These are phyloP conservation scores for Sphagnum tenellum DNA, from an alignment of 225 moss, liverwort and hornwort species.

Conservation along the genomic window DNA sequence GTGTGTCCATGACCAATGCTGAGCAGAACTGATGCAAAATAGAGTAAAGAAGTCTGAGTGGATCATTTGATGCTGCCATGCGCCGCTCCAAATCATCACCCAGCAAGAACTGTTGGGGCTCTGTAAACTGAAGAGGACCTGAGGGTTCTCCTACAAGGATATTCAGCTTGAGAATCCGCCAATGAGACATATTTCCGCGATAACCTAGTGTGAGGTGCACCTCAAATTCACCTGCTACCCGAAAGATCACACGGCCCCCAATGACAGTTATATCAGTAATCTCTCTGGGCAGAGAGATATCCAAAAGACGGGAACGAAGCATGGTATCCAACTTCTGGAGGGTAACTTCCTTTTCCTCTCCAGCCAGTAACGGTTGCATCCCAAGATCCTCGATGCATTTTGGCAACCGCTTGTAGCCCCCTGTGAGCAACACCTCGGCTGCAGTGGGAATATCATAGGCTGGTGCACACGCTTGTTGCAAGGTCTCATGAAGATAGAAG, in stretches of 20 bases:
- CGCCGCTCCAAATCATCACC: slow-evolving; percentile 95
- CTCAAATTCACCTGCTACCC: slow-evolving; percentile 85
- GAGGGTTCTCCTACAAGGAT: slow-evolving; percentile 80
- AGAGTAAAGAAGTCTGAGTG: slow-evolving; percentile 77
- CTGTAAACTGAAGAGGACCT: slow-evolving; percentile 59
- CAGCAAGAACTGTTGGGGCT: slow-evolving; percentile 71
- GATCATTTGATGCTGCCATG: slow-evolving; percentile 95
- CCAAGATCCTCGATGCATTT: slow-evolving; percentile 95
- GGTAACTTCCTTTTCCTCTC: slow-evolving; percentile 76
- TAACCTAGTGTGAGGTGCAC: slow-evolving; percentile 91
- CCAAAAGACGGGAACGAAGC: slow-evolving; percentile 82
- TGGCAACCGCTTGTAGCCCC: slow-evolving; percentile 73
- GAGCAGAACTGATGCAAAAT: slow-evolving; percentile 89
- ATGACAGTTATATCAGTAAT: slow-evolving; percentile 68
- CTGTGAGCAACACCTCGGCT: slow-evolving; percentile 81
- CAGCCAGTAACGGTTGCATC: slow-evolving; percentile 64
- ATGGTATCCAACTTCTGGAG: slow-evolving; percentile 73
- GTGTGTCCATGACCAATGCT: slow-evolving; percentile 91
- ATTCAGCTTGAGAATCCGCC: slow-evolving; percentile 85
- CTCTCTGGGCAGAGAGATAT: slow-evolving; percentile 76
- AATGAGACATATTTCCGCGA: slow-evolving; percentile 69
- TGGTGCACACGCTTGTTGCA: slow-evolving; percentile 95
- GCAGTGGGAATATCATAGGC: slow-evolving; percentile 87
- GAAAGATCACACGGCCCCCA: slow-evolving; percentile 72
- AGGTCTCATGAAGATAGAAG: slow-evolving; percentile 88